Conservation (phyloP, 2,329 filamentous ascomycete genomes). For the Acephala macrosclerotiorum region DNA sequence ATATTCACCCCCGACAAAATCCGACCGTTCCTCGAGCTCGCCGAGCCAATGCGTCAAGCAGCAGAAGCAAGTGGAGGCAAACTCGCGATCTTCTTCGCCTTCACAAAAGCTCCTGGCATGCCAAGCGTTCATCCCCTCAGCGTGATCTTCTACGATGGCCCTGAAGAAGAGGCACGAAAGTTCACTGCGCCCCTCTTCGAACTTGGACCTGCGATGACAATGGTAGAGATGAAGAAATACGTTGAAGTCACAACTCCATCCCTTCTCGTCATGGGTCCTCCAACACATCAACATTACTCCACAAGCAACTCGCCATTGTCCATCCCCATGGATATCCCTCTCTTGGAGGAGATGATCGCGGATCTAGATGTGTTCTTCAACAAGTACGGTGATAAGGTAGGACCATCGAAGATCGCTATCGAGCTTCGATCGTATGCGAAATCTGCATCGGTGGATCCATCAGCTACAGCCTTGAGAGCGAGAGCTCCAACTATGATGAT, state of each 20-base stretch:
- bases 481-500: slow-evolving; percentile 13
- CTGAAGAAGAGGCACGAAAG: slow-evolving; percentile 38
- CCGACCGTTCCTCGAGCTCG: slow-evolving; percentile 6
- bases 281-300: slow-evolving; percentile 24
- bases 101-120: slow-evolving; percentile 14
- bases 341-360: slow-evolving; percentile 16
- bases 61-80: slow-evolving; percentile 16
- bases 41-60: not conserved
- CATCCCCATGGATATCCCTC: slow-evolving; percentile 17
- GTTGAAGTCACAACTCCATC: not conserved
- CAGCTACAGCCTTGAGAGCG: slow-evolving; percentile 21
- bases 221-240: slow-evolving; percentile 42
- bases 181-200: slow-evolving; percentile 40
- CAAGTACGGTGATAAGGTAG: slow-evolving; percentile 20
- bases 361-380: slow-evolving; percentile 18
- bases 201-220: slow-evolving; percentile 40
- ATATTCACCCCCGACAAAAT: slow-evolving; percentile 24
- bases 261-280: slow-evolving; percentile 46
- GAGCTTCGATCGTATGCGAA: slow-evolving; percentile 22
- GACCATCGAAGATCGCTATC: slow-evolving; percentile 21
- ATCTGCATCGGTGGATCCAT: slow-evolving; percentile 14
- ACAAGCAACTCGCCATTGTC: slow-evolving; percentile 21
- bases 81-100: slow-evolving; percentile 11
- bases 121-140: slow-evolving; percentile 14
- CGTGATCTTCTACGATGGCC: slow-evolving; percentile 44